Evolutionary conservation across 2,329 filamentous ascomycete genomes (phyloP).

Genomic region (Geosmithia morbida): DNA sequence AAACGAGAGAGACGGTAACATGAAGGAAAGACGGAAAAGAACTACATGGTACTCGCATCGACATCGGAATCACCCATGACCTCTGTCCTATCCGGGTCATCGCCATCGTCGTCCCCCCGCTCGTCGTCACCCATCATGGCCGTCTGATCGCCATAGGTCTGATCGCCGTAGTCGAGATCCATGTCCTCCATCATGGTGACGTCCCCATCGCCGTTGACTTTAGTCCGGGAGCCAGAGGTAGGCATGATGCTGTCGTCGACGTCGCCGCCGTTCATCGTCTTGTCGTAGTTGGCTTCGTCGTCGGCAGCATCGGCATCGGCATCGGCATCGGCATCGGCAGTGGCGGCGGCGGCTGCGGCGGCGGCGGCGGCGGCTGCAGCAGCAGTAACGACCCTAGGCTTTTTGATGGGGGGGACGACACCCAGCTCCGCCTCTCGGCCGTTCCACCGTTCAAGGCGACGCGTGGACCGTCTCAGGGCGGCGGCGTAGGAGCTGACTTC

Average conservation of each 20-base stretch:
- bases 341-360: conserved; percentile 4
- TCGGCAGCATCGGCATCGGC: conserved; percentile 8
- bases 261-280: conserved; percentile 36
- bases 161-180: neutral
- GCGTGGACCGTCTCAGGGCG: conserved; percentile 45
- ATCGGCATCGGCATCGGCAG: conserved; percentile 9
- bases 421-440: conserved; percentile 26
- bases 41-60: neutral
- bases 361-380: conserved; percentile 9
- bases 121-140: conserved; percentile 22
- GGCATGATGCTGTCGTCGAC: conserved; percentile 19
- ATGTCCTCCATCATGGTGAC: neutral
- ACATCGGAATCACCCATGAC: conserved; percentile 19
- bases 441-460: conserved; percentile 59
- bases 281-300: conserved; percentile 24
- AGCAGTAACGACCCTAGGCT: conserved; percentile 10
- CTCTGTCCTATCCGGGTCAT: conserved; percentile 24
- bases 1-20: too few relatives aligned
- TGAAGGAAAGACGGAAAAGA: too few relatives aligned
- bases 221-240: too few relatives aligned
- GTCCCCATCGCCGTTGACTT: neutral
- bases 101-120: conserved; percentile 31
- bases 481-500: conserved; percentile 54
- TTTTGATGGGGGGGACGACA: conserved; percentile 32
- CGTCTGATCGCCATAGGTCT: conserved; percentile 24